Percentiles rank a stretch among this genome's conserved stretches.
Conservation (phyloP, 140 eudicot species). For the Bidens hawaiensis region DNA sequence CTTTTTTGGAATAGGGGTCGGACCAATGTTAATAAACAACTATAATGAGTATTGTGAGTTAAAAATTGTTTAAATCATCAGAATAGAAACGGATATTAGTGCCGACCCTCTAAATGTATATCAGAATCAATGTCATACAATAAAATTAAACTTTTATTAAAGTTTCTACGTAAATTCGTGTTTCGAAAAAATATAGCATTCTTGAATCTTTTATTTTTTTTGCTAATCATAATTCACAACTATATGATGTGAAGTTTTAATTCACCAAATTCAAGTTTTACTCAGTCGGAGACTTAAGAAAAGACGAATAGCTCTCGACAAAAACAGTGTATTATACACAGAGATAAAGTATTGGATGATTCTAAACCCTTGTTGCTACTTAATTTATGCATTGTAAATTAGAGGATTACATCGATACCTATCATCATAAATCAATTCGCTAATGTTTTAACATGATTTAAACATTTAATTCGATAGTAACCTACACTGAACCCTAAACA, state of each 20-base stretch:
- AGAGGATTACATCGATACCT: background rate
- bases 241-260: no score
- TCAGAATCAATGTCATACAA: background rate
- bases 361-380: background rate
- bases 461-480: constrained; percentile 8
- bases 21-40: background rate
- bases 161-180: background rate
- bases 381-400: background rate
- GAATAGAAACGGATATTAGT: background rate
- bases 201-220: background rate
- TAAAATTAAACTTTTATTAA: background rate
- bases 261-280: no score
- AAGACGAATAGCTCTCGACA: no score
- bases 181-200: background rate
- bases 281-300: no score
- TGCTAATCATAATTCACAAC: background rate
- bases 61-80: background rate
- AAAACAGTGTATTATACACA: background rate
- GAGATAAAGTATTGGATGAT: background rate
- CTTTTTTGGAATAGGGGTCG: background rate
- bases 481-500: background rate
- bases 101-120: background rate
- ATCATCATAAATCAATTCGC: background rate
- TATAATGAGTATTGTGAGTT: background rate
- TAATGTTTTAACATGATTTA: background rate